These are phyloP conservation scores for Pichia sp. DNA, from an alignment of 1,139 yeast species.

Conservation along the genomic window DNA sequence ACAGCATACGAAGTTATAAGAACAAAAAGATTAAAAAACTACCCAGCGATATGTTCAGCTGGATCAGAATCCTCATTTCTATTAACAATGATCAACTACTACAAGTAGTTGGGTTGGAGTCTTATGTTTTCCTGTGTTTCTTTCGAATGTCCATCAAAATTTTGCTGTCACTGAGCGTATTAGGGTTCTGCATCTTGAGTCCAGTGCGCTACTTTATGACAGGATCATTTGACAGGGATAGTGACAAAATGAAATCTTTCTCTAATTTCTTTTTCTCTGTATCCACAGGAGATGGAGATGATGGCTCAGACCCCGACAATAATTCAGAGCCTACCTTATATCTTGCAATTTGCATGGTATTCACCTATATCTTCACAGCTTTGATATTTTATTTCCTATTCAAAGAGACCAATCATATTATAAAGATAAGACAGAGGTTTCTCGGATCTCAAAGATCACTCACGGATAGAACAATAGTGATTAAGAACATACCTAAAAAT, in stretches of 20 bases:
- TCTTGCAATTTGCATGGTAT: slow-evolving; percentile 73
- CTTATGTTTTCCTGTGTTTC: slow-evolving; percentile 66
- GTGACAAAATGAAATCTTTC: slow-evolving; percentile 5
- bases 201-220: slow-evolving; percentile 69
- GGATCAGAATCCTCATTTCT: slow-evolving; percentile 46
- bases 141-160: slow-evolving; percentile 71
- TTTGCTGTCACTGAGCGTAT: slow-evolving; percentile 47
- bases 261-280: neutral
- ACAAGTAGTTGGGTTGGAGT: slow-evolving; percentile 60
- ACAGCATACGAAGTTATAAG: slow-evolving; percentile 26
- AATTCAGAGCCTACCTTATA: slow-evolving; percentile 25
- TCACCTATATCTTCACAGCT: slow-evolving; percentile 79
- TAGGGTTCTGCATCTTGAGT: slow-evolving; percentile 61
- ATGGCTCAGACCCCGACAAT: slow-evolving; percentile 7
- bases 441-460: slow-evolving; percentile 85
- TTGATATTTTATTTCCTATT: slow-evolving; percentile 58
- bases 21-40: slow-evolving; percentile 25
- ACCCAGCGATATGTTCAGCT: slow-evolving; percentile 39
- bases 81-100: slow-evolving; percentile 49
- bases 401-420: slow-evolving; percentile 65
- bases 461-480: slow-evolving; percentile 83
- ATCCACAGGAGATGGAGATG: neutral
- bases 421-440: slow-evolving; percentile 73
- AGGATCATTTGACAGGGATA: slow-evolving; percentile 55
- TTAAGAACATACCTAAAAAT: slow-evolving; percentile 38